Evolutionary conservation across 2,329 filamentous ascomycete species (phyloP).

Genomic region (Fusarium kyushuense): DNA sequence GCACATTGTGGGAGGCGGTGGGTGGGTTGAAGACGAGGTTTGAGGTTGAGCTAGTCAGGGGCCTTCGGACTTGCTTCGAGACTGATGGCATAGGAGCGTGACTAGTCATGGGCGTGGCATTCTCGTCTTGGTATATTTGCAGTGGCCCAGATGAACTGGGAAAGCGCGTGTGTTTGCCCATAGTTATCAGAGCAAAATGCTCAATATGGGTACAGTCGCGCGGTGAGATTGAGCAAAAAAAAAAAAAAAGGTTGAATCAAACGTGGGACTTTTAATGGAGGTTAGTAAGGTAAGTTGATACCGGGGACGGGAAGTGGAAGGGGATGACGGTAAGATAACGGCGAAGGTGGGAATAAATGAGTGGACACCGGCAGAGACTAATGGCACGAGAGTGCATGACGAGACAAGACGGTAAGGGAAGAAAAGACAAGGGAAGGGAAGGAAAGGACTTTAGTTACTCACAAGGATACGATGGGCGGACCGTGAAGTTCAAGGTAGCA

Average conservation of each 20-base stretch:
- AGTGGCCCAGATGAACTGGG: constrained; percentile 61
- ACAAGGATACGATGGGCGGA: constrained; percentile 40
- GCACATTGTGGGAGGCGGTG: constrained; percentile 62
- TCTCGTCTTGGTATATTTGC: constrained; percentile 66
- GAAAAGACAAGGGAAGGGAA: constrained; percentile 22
- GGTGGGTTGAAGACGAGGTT: constrained; percentile 77
- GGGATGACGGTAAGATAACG: constrained; percentile 39
- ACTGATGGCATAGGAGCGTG: constrained; percentile 68
- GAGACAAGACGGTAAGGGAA: constrained; percentile 44
- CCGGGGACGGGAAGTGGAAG: constrained; percentile 38
- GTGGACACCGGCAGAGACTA: constrained; percentile 42
- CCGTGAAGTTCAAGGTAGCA: constrained; percentile 41
- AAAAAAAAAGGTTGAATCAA: constrained; percentile 25
- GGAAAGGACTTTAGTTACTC: constrained; percentile 39
- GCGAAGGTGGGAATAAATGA: constrained; percentile 40
- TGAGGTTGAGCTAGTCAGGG: constrained; percentile 64
- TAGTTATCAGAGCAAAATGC: constrained; percentile 56
- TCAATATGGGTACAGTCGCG: constrained; percentile 34
- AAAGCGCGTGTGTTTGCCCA: constrained; percentile 66
- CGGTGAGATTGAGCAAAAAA: constrained; percentile 13
- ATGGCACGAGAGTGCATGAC: constrained; percentile 47
- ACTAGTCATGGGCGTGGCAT: constrained; percentile 63
- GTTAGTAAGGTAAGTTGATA: constrained; percentile 36
- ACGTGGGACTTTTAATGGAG: constrained; percentile 29
- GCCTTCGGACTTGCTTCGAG: constrained; percentile 61